phyloP scores from a whole-genome alignment of 257 asterid genomes.

The Echites panduratus region DNA sequence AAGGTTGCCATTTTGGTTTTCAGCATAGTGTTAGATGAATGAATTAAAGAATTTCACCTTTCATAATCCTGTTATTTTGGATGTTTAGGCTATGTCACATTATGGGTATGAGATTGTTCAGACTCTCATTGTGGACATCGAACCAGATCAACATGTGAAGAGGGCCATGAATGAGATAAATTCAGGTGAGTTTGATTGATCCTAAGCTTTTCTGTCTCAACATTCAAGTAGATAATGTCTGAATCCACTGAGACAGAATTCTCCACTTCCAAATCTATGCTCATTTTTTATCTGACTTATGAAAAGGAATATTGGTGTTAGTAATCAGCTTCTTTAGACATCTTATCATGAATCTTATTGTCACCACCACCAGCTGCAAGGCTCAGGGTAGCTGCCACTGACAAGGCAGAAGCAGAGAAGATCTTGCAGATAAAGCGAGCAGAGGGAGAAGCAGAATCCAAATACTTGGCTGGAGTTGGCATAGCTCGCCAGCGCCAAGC shows the following conservation, averaged over 20 bases:
- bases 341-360: neutral
- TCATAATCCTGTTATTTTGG: neutral
- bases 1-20: slow-evolving; percentile 9
- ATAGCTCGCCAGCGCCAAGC: slow-evolving; percentile 31
- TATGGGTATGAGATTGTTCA: slow-evolving; percentile 32
- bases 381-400: slow-evolving; percentile 5
- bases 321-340: neutral
- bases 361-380: neutral
- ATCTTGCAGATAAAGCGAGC: slow-evolving; percentile 27
- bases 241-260: neutral
- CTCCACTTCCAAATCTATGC: neutral
- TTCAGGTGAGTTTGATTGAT: slow-evolving; percentile 16
- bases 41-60: neutral
- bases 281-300: too few relatives aligned
- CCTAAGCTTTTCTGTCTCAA: neutral
- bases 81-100: slow-evolving; percentile 25
- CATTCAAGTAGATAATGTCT: neutral
- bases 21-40: neutral
- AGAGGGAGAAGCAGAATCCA: slow-evolving; percentile 28
- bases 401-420: slow-evolving; percentile 30
- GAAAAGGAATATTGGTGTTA: neutral
- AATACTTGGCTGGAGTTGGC: slow-evolving; percentile 27
- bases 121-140: slow-evolving; percentile 29
- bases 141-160: slow-evolving; percentile 25
- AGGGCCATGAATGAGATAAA: slow-evolving; percentile 33